Evolutionary conservation across 1,139 yeast genomes (phyloP), one percentile per base, ranked within the genome.

Genomic region (Tardiomyces digboiensis): DNA sequence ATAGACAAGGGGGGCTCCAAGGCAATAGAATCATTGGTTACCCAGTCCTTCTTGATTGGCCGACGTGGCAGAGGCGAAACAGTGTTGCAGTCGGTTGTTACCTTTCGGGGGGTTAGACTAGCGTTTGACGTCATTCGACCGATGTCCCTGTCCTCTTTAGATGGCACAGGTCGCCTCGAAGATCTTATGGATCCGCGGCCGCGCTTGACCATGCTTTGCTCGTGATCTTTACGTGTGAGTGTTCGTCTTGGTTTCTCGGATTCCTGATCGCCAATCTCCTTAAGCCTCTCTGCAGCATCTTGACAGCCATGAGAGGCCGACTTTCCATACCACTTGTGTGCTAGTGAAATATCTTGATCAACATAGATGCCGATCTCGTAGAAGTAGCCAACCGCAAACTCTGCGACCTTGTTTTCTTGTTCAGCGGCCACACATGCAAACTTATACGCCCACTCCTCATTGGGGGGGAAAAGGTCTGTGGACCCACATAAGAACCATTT

Each of bases 401-500:
- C 59, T 1, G 68, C 72, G 23, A 60, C 59, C 2, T 60, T 51
- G 42, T 62, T 62, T 8, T 57, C 58, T 21, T 53, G 56, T 23
- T 56, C 58, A 2, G 68, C 65, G 3, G 66, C 68, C 19, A 61
- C 52, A 19, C 55, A 49, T 2, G 70, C 67, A 48, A 64, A 67
- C 29, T 58, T 54, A 43, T 56, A 65, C 3, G 71, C 69, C 62
- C 65, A 59, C 41, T 59, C 61, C 46, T 65, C 70, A 46, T 65
- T 63, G n/a, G 59, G 55, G 16, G 44, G 47, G 16, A 66, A 48
- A 2, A 51, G 44, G 26, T 56, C 59, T 26, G 56, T 60, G 23
- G 55, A 59, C 2, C 70, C 70, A 38, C 68, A 65, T 36, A 68
- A 57, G 45, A 64, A 54, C 72, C 73, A 67, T 49, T 67, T 67